Conservation (phyloP, 2,329 filamentous ascomycete species). For the Calcarisporium arbuscula region DNA sequence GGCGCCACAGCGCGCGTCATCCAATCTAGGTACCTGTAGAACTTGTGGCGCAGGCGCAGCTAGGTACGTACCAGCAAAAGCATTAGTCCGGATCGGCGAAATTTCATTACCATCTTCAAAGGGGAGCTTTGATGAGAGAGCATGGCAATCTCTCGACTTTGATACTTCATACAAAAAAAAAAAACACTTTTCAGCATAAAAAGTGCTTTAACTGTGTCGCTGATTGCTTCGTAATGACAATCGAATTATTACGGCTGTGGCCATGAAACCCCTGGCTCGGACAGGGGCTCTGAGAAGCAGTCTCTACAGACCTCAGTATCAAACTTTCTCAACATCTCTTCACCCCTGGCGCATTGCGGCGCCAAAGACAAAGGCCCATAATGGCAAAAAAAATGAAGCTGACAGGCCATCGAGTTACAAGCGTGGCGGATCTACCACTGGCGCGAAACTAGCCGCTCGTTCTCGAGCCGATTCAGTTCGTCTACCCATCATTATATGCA, state of each 20-base stretch:
- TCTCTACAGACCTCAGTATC: constrained; percentile 13
- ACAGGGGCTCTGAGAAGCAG: constrained; percentile 17
- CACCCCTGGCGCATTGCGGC: constrained; percentile 2
- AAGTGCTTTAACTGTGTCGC: no score
- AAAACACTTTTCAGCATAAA: no score
- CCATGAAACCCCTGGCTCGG: constrained; percentile 24
- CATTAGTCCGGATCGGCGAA: no score
- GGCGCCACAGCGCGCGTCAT: no score
- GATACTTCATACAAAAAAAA: no score
- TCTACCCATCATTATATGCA: background rate
- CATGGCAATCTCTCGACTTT: no score
- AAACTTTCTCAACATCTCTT: constrained; percentile 19
- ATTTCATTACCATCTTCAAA: no score
- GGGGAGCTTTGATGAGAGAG: no score
- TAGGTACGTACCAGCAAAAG: no score
- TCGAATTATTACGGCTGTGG: constrained; percentile 7
- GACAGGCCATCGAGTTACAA: background rate
- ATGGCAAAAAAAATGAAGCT: background rate
- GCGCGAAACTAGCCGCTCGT: constrained; percentile 6
- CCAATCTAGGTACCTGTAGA: no score
- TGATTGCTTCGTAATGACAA: no score
- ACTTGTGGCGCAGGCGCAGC: no score
- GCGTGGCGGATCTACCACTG: constrained; percentile 1
- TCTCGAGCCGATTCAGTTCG: constrained; percentile 21
- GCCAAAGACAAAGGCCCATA: background rate